Base-by-base conservation (phyloP, 208 protist genomes). In the Trypanosomatidae sp. region DNA sequence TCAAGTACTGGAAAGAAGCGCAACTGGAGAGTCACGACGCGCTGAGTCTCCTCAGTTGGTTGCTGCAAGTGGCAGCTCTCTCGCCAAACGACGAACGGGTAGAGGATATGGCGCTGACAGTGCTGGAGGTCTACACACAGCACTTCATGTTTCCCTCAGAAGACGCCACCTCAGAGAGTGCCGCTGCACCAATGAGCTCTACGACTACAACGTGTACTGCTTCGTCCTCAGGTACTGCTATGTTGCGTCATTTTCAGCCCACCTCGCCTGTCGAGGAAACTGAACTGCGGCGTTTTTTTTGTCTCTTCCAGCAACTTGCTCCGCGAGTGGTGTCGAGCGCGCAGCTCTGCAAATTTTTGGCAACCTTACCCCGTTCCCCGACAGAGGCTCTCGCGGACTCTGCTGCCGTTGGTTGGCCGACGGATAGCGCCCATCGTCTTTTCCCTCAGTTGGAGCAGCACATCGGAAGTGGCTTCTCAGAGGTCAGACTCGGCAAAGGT, bases 1-100 rank as follows among this genome's bases (percentile, higher is more conserved):
- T 93, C 60, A 85, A 93, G 77, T 92, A 89, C 80, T 91, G 88
- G 83, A 81, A 93, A n/a, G 89, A 97, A 65, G 68, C 81, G 6
- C 67, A 84, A 13, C 59, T 82, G 7, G 64, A 62, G 17, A 88
- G 74, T 46, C 62, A 69, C 8, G 66, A 58, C 28, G 70, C 69
- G 1, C 62, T 83, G 15, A 44, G 22, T n/a, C 68, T 77, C 25
- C 73, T 90, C 43, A 84, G 76, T n/a, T 97, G 92, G 88, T 75
- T 97, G 47, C 74, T 95, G 10, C 81, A 79, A 22, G 85, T 93
- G 39, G 89, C 89, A 0, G 36, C 71, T 17, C 44, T 75, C 3
- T 85, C 86, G 6, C 92, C 92, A 15, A 94, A 75, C 76, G 89
- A 95, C 44, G 92, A 94, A 55, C 73, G 71, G 22, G 86, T 84